A percentile compares a stretch with the other conserved stretches of the same genome.
These are phyloP conservation scores for Inonotus hispidus DNA, from an alignment of 1,284 basidiomycete genomes.

Conservation along the genomic window DNA sequence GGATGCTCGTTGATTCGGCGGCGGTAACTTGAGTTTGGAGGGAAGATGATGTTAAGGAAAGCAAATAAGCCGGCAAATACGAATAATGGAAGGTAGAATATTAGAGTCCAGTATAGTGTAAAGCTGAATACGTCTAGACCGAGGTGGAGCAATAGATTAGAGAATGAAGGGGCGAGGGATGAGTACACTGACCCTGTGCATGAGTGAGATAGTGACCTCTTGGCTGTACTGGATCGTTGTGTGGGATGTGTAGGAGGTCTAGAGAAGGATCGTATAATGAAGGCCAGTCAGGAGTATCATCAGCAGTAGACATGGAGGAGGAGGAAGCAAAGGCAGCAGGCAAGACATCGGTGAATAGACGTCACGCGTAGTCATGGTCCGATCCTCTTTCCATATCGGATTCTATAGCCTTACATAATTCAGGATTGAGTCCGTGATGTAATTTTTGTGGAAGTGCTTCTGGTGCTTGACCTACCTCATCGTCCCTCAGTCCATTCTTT, in stretches of 20 bases:
- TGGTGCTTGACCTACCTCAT: no score
- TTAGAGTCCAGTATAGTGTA: conserved; percentile 80
- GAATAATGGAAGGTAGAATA: conserved; percentile 70
- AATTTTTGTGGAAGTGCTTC: no score
- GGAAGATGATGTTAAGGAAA: conserved; percentile 61
- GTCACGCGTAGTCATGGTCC: not conserved
- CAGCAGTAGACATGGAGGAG: not conserved
- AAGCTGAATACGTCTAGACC: conserved; percentile 71
- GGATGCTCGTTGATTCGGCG: conserved; percentile 7
- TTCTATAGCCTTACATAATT: no score
- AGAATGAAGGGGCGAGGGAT: not conserved
- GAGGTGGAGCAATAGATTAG: not conserved
- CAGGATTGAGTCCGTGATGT: no score
- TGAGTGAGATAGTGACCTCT: conserved; percentile 30
- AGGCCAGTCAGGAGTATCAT: conserved; percentile 35
- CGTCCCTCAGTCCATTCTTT: not conserved
- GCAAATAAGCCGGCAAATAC: conserved; percentile 64
- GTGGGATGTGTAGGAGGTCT: conserved; percentile 36
- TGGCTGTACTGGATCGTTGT: conserved; percentile 31
- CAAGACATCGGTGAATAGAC: no score
- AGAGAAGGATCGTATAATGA: conserved; percentile 43
- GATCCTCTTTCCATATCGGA: no score
- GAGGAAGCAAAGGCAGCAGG: no score
- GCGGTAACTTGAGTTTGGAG: conserved; percentile 30
- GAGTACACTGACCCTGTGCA: conserved; percentile 26